These are phyloP conservation scores for Ceratocystis cubensis DNA, from an alignment of 2,329 filamentous ascomycete species.

Conservation along the genomic window DNA sequence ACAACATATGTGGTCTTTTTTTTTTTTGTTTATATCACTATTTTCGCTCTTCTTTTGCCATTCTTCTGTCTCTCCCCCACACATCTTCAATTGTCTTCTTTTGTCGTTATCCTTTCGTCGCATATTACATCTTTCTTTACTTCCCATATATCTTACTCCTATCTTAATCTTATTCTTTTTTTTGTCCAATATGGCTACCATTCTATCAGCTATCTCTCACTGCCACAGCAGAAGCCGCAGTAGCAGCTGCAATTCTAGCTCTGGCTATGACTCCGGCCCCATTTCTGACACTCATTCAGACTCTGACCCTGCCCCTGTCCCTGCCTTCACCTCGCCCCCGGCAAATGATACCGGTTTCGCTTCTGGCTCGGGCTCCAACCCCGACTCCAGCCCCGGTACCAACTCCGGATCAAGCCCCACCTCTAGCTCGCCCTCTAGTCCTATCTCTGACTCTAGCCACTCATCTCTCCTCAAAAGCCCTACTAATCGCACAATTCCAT, in stretches of 20 bases:
- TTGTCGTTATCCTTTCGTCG: too few relatives aligned
- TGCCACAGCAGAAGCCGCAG: background rate
- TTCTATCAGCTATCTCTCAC: background rate
- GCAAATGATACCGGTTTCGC: background rate
- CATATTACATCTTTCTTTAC: background rate
- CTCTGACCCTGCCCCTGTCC: too few relatives aligned
- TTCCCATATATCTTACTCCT: background rate
- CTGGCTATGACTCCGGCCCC: background rate
- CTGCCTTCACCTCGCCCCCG: too few relatives aligned
- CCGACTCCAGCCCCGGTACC: background rate
- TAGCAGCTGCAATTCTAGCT: background rate
- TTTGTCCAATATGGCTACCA: background rate
- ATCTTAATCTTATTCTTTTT: background rate
- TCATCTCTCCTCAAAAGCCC: background rate
- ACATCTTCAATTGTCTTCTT: too few relatives aligned
- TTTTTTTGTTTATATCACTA: too few relatives aligned
- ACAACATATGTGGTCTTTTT: too few relatives aligned
- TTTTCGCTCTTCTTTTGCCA: background rate
- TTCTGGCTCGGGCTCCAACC: background rate
- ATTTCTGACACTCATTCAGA: background rate
- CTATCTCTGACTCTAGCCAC: background rate
- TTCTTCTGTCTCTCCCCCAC: too few relatives aligned
- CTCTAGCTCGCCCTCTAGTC: background rate
- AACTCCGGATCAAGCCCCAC: background rate
- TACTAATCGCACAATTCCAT: background rate